Conservation (phyloP, 805 yeast species). For the Saccharomyces jurei region DNA sequence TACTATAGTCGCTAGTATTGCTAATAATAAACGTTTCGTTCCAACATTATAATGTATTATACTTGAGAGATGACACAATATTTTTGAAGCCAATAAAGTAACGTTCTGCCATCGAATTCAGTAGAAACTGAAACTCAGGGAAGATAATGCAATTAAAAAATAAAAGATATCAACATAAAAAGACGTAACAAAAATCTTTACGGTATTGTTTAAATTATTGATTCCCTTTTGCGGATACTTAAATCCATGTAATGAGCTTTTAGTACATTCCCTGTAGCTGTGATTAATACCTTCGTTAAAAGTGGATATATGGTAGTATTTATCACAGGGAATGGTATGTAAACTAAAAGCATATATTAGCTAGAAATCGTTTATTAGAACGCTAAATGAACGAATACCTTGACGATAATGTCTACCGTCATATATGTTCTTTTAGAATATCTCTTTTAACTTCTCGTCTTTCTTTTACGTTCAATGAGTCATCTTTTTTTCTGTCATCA, state of each 20-base stretch:
- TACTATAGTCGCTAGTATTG: too few species aligned
- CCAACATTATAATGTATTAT: too few species aligned
- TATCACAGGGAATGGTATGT: too few species aligned
- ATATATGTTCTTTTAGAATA: neutral
- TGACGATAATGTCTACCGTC: neutral
- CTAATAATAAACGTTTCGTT: too few species aligned
- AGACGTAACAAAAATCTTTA: too few species aligned
- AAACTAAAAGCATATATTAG: too few species aligned
- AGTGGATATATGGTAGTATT: too few species aligned
- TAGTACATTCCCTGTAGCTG: neutral
- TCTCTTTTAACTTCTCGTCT: neutral
- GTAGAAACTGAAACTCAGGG: neutral
- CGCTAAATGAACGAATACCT: neutral
- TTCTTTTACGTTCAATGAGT: neutral
- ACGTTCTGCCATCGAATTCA: neutral
- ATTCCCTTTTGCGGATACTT: neutral
- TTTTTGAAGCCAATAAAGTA: neutral
- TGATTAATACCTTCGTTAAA: neutral
- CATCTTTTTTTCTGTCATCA: neutral
- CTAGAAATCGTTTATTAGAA: neutral
- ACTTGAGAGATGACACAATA: neutral
- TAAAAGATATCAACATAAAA: neutral
- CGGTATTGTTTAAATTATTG: neutral
- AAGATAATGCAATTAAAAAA: neutral
- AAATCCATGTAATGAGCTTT: too few species aligned